Evolutionary conservation across 2,329 filamentous ascomycete genomes (phyloP), one percentile per base, ranked within the genome.

Genomic region (Neobulgaria alba): DNA sequence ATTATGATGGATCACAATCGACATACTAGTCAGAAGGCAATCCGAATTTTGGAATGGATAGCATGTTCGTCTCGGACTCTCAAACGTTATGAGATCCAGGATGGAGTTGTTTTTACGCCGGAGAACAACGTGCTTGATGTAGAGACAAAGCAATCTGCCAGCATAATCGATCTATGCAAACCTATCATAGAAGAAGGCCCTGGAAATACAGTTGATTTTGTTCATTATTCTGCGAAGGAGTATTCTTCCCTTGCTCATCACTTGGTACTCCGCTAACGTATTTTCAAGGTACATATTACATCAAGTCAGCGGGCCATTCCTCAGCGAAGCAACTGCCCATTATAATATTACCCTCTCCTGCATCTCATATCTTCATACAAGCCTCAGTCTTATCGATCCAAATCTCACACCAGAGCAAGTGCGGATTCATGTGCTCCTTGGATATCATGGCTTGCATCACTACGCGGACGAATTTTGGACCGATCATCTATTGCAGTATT

Each of bases 141-240:
- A 3, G 32, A 39, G 7, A 48, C 40, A 1, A 45, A 43, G 33
- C 5, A 33, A 4, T 29, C 10, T 1, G 33, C 14, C 14, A 15
- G 34, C 4, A 33, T 48, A n/a, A 15, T 48, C 5, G 46, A 48
- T 34, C 31, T 45, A 4, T 48, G 46, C 33, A 30, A 33, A 16
- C 46, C 46, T n/a, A 18, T 48, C 14, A 46, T 48, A n/a, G 43
- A 48, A 37, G 38, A 46, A 4, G 41, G 46, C 2, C 31, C 38
- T 5, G 12, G 17, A 12, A 37, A 31, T 32, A 43, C 40, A 17
- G 18, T 46, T 2, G 41, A 46, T 16, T 49, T 49, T 18, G 46
- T 49, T 29, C 46, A 46, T 29, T 43, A 43, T 33, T 46, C 43
- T 2, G 46, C 46, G 17, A 49, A 46, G 38, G 43, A 41, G 31